Conservation (phyloP, 2,329 filamentous ascomycete species). For the Nakataea oryzae region DNA sequence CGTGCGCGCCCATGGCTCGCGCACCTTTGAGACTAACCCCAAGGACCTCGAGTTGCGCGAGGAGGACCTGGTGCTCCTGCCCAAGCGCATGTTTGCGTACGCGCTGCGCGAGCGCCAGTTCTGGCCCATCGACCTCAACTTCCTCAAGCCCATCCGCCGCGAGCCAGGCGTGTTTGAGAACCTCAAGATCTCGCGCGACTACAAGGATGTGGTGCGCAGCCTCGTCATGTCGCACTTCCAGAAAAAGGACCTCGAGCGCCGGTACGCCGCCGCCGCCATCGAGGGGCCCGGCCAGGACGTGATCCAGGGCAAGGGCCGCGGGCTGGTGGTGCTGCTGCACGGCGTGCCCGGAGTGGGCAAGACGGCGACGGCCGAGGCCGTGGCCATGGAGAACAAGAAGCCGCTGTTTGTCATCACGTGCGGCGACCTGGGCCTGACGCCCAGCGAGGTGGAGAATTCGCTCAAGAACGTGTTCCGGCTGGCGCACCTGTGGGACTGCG, state of each 20-base stretch:
- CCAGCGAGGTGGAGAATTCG: slow-evolving; percentile 15
- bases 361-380: slow-evolving; percentile 29
- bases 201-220: slow-evolving; percentile 12
- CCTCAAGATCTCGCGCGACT: slow-evolving; percentile 12
- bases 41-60: not conserved
- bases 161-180: slow-evolving; percentile 6
- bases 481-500: slow-evolving; percentile 13
- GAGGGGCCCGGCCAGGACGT: slow-evolving; percentile 20
- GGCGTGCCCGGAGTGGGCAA: slow-evolving; percentile 38
- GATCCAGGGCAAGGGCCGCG: slow-evolving; percentile 32
- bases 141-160: slow-evolving; percentile 7
- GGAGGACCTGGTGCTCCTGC: slow-evolving; percentile 8
- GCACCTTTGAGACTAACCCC: not conserved
- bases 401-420: slow-evolving; percentile 19
- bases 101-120: slow-evolving; percentile 15
- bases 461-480: slow-evolving; percentile 16
- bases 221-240: slow-evolving; percentile 11
- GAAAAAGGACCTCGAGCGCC: slow-evolving; percentile 5
- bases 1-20: not conserved
- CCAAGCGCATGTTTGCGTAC: slow-evolving; percentile 13
- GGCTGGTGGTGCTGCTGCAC: slow-evolving; percentile 32
- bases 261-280: not conserved
- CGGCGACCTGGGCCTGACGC: slow-evolving; percentile 16
- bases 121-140: slow-evolving; percentile 1
- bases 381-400: slow-evolving; percentile 18